Conservation (phyloP, 208 protist genomes). For the Leishmania martiniquensis region DNA sequence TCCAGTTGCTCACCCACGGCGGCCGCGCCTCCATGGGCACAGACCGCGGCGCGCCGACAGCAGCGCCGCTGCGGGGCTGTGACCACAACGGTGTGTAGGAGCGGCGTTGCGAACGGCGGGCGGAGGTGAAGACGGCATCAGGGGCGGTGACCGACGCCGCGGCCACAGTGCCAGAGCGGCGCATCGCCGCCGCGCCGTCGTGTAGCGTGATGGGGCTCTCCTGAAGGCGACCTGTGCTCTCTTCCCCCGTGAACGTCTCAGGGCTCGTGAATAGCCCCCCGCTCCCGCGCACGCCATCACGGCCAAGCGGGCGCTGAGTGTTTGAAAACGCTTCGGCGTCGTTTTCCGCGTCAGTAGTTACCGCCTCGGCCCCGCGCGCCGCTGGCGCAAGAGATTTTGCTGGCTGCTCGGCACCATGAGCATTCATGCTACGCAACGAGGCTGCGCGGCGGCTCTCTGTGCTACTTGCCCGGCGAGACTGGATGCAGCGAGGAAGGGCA, state of each 20-base stretch:
- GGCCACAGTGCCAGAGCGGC: neutral
- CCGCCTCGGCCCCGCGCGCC: neutral
- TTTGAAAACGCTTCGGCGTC: neutral
- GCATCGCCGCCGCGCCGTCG: neutral
- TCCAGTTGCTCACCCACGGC: constrained; percentile 24
- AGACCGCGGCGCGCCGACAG: neutral
- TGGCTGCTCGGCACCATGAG: constrained; percentile 4
- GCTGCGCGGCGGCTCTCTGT: constrained; percentile 7
- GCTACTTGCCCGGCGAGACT: constrained; percentile 10
- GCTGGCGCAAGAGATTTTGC: constrained; percentile 1
- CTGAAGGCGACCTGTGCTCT: constrained; percentile 2
- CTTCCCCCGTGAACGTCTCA: constrained; percentile 2
- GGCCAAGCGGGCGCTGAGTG: constrained; percentile 2
- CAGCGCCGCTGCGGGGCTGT: neutral
- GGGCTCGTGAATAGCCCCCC: constrained; percentile 18
- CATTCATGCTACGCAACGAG: constrained; percentile 17
- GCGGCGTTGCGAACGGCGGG: constrained; percentile 14
- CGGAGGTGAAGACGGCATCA: neutral
- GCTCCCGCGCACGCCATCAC: constrained; percentile 8
- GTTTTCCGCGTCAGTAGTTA: neutral
- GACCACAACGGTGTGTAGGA: constrained; percentile 1
- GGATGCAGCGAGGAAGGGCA: constrained; percentile 10
- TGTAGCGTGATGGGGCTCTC: constrained; percentile 7
- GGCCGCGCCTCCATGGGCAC: constrained; percentile 15
- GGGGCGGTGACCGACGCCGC: constrained; percentile 1